Conservation (phyloP, 1,284 basidiomycete genomes). For the Papiliotrema flavescens region DNA sequence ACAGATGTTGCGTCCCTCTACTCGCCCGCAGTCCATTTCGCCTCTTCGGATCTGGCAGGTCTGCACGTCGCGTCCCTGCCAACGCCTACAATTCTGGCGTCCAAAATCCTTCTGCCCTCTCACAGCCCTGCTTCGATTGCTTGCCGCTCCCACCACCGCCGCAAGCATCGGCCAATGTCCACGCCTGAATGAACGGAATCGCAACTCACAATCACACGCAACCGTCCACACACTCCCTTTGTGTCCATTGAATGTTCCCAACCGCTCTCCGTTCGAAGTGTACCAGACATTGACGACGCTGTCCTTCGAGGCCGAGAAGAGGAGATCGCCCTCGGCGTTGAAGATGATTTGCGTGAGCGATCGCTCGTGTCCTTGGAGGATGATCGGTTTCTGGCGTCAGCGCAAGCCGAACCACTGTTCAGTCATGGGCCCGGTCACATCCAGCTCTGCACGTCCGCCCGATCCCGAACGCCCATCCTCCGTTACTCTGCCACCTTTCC, state of each 20-base stretch:
- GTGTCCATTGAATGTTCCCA: slow-evolving; percentile 95
- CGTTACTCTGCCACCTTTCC: too few species aligned
- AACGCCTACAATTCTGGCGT: background rate
- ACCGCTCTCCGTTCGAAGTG: slow-evolving; percentile 95
- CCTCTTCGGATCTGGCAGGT: too few species aligned
- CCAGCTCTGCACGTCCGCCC: too few species aligned
- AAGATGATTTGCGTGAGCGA: slow-evolving; percentile 96
- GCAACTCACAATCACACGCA: slow-evolving; percentile 82
- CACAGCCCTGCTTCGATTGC: background rate
- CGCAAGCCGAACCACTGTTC: background rate
- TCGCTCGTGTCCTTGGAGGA: slow-evolving; percentile 82
- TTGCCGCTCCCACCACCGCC: background rate
- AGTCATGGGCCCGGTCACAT: too few species aligned
- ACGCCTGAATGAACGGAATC: background rate
- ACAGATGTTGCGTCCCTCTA: too few species aligned
- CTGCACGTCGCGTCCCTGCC: background rate
- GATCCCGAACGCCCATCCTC: too few species aligned
- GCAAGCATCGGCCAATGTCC: background rate
- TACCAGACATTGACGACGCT: slow-evolving; percentile 94
- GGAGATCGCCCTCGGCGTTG: slow-evolving; percentile 91
- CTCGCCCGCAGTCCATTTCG: too few species aligned
- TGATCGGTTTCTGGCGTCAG: slow-evolving; percentile 47
- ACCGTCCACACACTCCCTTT: slow-evolving; percentile 97
- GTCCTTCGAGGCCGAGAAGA: slow-evolving; percentile 97
- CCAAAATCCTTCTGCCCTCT: too few species aligned